Percentiles rank a stretch among this genome's conserved stretches.
Conservation (phyloP, 2,329 filamentous ascomycete species). For the Xylogone sp. region DNA sequence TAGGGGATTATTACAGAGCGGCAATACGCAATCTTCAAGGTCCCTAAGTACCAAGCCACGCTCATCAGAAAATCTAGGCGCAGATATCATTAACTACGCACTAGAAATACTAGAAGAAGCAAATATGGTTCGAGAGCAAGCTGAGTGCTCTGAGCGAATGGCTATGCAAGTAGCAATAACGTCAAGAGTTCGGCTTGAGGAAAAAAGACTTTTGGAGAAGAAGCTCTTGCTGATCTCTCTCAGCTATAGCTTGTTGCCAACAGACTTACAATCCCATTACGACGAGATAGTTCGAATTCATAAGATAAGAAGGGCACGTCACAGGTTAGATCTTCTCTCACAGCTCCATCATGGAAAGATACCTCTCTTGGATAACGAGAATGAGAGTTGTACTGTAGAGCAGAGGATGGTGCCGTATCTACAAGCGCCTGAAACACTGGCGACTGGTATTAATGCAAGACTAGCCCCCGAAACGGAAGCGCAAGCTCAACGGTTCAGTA, state of each 20-base stretch:
- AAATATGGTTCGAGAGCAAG: not conserved
- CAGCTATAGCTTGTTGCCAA: not conserved
- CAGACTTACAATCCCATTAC: slow-evolving; percentile 20
- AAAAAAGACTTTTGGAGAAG: not conserved
- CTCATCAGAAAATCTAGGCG: not conserved
- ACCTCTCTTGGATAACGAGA: not conserved
- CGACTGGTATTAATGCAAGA: slow-evolving; percentile 43
- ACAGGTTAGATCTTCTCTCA: not conserved
- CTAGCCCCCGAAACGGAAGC: slow-evolving; percentile 29
- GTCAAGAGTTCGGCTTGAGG: not conserved
- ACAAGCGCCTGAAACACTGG: slow-evolving; percentile 19
- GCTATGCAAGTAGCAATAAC: not conserved
- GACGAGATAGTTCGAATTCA: slow-evolving; percentile 36
- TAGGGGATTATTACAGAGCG: not conserved
- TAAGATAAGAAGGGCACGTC: slow-evolving; percentile 5
- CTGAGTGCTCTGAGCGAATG: slow-evolving; percentile 3
- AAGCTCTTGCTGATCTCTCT: not conserved
- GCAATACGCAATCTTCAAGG: not conserved
- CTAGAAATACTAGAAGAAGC: not conserved
- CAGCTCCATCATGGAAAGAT: not conserved
- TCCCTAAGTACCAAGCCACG: not conserved
- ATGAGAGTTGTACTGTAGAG: not conserved
- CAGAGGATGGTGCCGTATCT: not conserved
- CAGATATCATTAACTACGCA: not conserved
- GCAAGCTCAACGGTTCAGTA: not conserved